Evolutionary conservation across 768 basidiomycete species (phyloP), one percentile per base, ranked within the genome.

Genomic region (Suillus clintonianus): DNA sequence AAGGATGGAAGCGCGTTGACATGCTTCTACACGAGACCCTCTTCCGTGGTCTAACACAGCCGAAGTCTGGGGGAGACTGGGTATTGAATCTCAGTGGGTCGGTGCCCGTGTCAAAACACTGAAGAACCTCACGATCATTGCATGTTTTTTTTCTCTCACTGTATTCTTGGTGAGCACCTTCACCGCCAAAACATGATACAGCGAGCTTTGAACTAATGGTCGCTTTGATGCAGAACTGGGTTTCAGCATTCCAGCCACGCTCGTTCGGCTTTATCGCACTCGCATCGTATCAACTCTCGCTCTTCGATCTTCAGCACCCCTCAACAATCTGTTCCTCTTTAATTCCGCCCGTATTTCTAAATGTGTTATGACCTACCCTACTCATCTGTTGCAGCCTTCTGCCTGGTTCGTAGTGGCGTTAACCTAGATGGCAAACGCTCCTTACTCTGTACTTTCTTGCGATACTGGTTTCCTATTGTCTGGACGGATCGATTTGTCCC

Each of bases 1-100:
- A 80, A 54, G 88, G 87, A 8, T 78, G 86, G 74, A 78, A 81
- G 60, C 81, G 88, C 19, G 81, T 88, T 55, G 88, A 90, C 64
- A 70, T 85, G 39, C 73, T 89, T 61, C 70, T 78, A 27, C 84
- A 85, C 10, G 82, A 73, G 60, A 82, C 84, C 32, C 70, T 86
- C 60, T 89, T 88, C 71, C 79, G 80, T 54, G 85, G 85, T 36
- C 68, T 89, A 64, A 77, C 77, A 7, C 80, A 78, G 61, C 70
- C 73, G 54, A 73, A 74, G 60, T 69, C 73, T 7, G 75, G 73
- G n/a, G 50, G 72, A 15, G 70, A 74, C 41, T 82, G 80, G 81
- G 66, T 72, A 24, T 65, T 82, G n/a, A 68, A 77, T 53, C 71
- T 76, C 1, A 75, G 76, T 32, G 51, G 51, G 51, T 53, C 51